phyloP scores from a whole-genome alignment of 1,139 yeast genomes.

The Diutina mesorugosa region DNA sequence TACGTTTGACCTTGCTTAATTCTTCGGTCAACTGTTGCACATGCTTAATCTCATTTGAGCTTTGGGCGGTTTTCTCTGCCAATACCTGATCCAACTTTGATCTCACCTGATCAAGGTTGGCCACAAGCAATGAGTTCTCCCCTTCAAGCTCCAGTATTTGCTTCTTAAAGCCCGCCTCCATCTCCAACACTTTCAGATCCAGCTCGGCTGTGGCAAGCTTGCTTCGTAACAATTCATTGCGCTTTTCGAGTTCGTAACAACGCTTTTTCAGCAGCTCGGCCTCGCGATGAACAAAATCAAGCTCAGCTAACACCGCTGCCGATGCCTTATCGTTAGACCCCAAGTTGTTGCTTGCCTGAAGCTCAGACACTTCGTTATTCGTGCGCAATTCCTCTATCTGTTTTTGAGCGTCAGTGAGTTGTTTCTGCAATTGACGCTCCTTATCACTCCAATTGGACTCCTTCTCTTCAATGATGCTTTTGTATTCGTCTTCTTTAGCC shows the following conservation, averaged over 20 bases:
- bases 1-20: slow-evolving; percentile 32
- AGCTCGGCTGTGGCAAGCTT: slow-evolving; percentile 42
- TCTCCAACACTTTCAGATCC: slow-evolving; percentile 21
- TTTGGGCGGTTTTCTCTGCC: slow-evolving; percentile 19
- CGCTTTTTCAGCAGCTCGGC: slow-evolving; percentile 62
- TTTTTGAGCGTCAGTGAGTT: slow-evolving; percentile 31
- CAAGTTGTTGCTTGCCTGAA: slow-evolving; percentile 14
- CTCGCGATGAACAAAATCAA: slow-evolving; percentile 61
- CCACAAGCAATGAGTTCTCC: slow-evolving; percentile 52
- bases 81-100: slow-evolving; percentile 17
- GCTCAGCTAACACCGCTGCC: slow-evolving; percentile 31
- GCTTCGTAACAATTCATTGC: slow-evolving; percentile 64
- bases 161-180: slow-evolving; percentile 22
- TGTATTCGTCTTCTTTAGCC: slow-evolving; percentile 55
- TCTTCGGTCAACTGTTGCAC: slow-evolving; percentile 35
- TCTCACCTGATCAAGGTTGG: slow-evolving; percentile 45
- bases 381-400: slow-evolving; percentile 43
- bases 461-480: slow-evolving; percentile 47
- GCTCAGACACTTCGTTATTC: slow-evolving; percentile 38
- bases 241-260: slow-evolving; percentile 56
- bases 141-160: slow-evolving; percentile 48
- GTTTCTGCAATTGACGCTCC: slow-evolving; percentile 30
- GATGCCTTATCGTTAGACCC: slow-evolving; percentile 11
- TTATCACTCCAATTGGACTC: slow-evolving; percentile 47
- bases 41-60: slow-evolving; percentile 32